Evolutionary conservation across 1,139 yeast species (phyloP).

Genomic region (Yamadazyma oceani): DNA sequence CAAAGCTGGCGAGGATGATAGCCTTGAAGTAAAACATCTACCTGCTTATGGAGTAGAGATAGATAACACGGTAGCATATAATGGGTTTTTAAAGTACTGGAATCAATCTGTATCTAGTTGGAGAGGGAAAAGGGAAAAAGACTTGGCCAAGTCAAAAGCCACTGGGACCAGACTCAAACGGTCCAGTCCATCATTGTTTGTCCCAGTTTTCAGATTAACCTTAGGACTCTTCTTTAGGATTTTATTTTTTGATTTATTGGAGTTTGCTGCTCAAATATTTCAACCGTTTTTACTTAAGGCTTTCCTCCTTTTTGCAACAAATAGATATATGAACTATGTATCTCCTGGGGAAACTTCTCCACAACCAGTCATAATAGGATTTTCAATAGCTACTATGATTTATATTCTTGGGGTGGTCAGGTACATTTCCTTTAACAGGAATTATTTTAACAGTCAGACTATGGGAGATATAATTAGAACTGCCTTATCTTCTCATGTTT

Average conservation of each 20-base stretch:
- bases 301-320: slow-evolving; percentile 29
- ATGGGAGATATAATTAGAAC: slow-evolving; percentile 21
- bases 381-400: slow-evolving; percentile 29
- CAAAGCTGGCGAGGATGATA: slow-evolving; percentile 21
- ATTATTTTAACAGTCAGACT: slow-evolving; percentile 20
- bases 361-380: slow-evolving; percentile 32
- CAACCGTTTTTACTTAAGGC: slow-evolving; percentile 35
- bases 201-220: slow-evolving; percentile 6
- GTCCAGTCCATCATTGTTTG: slow-evolving; percentile 27
- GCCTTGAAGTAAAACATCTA: slow-evolving; percentile 22
- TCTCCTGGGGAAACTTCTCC: slow-evolving; percentile 9
- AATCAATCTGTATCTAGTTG: slow-evolving; percentile 14
- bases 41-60: slow-evolving; percentile 25
- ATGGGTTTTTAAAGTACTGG: slow-evolving; percentile 24
- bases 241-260: slow-evolving; percentile 20
- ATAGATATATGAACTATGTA: slow-evolving; percentile 9
- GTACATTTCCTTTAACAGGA: slow-evolving; percentile 28
- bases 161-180: slow-evolving; percentile 7
- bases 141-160: slow-evolving; percentile 12
- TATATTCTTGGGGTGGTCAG: slow-evolving; percentile 26
- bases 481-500: slow-evolving; percentile 31
- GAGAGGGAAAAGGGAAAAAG: slow-evolving; percentile 8
- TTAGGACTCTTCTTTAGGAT: slow-evolving; percentile 11
- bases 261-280: slow-evolving; percentile 21
- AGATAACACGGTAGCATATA: slow-evolving; percentile 22